phyloP scores from a whole-genome alignment of 179 eudicot species.

The Patellifolia procumbens region DNA sequence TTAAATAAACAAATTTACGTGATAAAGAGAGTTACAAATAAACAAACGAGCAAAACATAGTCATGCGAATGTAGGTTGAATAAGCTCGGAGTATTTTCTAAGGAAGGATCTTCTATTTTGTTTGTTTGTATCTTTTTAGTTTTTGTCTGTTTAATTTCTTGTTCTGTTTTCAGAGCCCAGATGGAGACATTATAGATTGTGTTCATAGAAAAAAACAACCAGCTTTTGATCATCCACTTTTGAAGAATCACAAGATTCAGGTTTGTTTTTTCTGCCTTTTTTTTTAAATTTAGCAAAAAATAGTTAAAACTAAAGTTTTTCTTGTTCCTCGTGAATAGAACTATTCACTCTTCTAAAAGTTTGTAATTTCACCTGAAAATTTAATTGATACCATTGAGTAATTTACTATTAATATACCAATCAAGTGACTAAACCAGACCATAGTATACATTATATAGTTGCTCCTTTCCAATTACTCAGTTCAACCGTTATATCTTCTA shows the following conservation, averaged over 20 bases:
- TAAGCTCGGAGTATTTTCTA: neutral
- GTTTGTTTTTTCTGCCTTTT: slow-evolving; percentile 30
- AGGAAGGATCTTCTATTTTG: slow-evolving; percentile 13
- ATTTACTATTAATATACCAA: neutral
- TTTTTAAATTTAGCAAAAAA: neutral
- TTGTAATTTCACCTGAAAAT: neutral
- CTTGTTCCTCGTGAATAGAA: slow-evolving; percentile 8
- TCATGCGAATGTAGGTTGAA: no score
- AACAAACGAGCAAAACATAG: no score
- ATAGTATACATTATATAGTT: no score
- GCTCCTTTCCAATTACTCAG: no score
- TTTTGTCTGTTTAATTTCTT: neutral
- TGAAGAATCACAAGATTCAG: slow-evolving; percentile 99
- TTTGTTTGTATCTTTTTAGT: slow-evolving; percentile 10
- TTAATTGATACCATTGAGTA: neutral
- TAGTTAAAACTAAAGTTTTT: neutral
- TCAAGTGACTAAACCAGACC: neutral
- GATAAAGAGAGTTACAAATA: no score
- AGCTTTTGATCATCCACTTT: slow-evolving; percentile 97
- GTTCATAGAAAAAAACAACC: slow-evolving; percentile 80
- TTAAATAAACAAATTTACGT: no score
- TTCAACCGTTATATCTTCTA: no score
- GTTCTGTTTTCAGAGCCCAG: slow-evolving; percentile 70
- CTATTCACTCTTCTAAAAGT: neutral
- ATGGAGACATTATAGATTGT: slow-evolving; percentile 97